These are phyloP conservation scores for Arbutus unedo DNA, from an alignment of 148 eudicot species.

Conservation along the genomic window DNA sequence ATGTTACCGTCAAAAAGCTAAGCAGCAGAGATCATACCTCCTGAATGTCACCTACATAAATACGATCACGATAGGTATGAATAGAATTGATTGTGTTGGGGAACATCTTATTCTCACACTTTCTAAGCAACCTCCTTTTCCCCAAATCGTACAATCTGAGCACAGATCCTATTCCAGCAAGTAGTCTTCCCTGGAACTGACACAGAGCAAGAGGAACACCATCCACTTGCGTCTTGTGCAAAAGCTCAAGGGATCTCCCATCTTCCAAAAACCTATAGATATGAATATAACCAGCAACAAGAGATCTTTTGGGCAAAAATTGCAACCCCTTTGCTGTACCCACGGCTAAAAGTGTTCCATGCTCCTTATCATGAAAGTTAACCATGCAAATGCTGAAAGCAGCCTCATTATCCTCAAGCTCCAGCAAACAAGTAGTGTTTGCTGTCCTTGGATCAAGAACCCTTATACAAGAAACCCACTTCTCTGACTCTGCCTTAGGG, in stretches of 20 bases:
- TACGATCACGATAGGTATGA: constrained; percentile 94
- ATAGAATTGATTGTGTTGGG: constrained; percentile 79
- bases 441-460: constrained; percentile 86
- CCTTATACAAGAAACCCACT: constrained; percentile 97
- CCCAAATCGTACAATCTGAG: constrained; percentile 94
- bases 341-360: constrained; percentile 94
- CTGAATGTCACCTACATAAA: constrained; percentile 94
- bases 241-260: constrained; percentile 84
- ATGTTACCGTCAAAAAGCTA: not conserved
- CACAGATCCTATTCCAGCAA: constrained; percentile 87
- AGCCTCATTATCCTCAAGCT: constrained; percentile 98
- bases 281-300: constrained; percentile 85
- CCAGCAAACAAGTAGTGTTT: constrained; percentile 77
- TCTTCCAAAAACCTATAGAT: constrained; percentile 86
- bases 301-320: constrained; percentile 79
- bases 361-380: constrained; percentile 92
- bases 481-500: constrained; percentile 84
- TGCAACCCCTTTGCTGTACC: constrained; percentile 94
- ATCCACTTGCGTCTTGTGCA: constrained; percentile 97
- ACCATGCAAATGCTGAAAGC: constrained; percentile 94
- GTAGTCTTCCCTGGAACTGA: constrained; percentile 92
- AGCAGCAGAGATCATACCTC: constrained; percentile 57
- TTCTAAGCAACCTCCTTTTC: constrained; percentile 82
- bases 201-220: constrained; percentile 90
- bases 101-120: constrained; percentile 97